Percentiles rank a stretch among this genome's conserved stretches.
phyloP scores from a whole-genome alignment of 2,329 filamentous ascomycete genomes.

The Apiospora koreana region DNA sequence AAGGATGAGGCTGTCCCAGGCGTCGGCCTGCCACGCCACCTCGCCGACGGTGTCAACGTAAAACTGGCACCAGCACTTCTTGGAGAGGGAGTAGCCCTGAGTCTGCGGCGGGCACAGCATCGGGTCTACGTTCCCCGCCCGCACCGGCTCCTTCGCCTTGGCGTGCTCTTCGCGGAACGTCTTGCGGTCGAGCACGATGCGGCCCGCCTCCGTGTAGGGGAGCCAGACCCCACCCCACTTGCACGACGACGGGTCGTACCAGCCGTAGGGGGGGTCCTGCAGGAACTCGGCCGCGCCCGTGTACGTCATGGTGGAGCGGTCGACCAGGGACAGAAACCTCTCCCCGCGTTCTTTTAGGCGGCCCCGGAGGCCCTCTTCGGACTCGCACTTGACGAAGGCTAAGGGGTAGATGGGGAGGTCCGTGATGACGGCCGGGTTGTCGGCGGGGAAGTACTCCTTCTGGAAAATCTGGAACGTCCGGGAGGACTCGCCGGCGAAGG shows the following conservation, averaged over 20 bases:
- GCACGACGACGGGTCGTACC: constrained; percentile 19
- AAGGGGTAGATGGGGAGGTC: constrained; percentile 27
- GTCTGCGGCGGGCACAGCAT: constrained; percentile 30
- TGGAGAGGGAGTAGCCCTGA: constrained; percentile 27
- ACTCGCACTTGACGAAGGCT: constrained; percentile 15
- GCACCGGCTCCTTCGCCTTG: constrained; percentile 18
- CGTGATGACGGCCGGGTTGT: constrained; percentile 25
- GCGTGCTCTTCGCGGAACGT: constrained; percentile 29
- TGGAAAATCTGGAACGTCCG: constrained; percentile 21
- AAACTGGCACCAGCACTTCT: constrained; percentile 29
- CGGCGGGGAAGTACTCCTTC: constrained; percentile 24
- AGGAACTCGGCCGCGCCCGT: constrained; percentile 28
- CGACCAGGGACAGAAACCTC: constrained; percentile 24
- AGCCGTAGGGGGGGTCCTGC: constrained; percentile 25
- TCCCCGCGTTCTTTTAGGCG: constrained; percentile 23
- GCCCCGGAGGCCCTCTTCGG: constrained; percentile 24
- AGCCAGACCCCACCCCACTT: constrained; percentile 26
- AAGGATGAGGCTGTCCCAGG: constrained; percentile 29
- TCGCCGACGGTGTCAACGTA: constrained; percentile 27
- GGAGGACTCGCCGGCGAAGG: constrained; percentile 20
- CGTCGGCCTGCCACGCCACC: constrained; percentile 25
- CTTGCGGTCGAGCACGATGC: constrained; percentile 31
- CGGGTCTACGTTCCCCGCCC: constrained; percentile 19
- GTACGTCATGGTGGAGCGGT: constrained; percentile 23
- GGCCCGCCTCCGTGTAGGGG: constrained; percentile 28